Percentiles rank a stretch among this genome's conserved stretches.
Conservation (phyloP, 2,329 filamentous ascomycete species). For the Canariomyces notabilis region DNA sequence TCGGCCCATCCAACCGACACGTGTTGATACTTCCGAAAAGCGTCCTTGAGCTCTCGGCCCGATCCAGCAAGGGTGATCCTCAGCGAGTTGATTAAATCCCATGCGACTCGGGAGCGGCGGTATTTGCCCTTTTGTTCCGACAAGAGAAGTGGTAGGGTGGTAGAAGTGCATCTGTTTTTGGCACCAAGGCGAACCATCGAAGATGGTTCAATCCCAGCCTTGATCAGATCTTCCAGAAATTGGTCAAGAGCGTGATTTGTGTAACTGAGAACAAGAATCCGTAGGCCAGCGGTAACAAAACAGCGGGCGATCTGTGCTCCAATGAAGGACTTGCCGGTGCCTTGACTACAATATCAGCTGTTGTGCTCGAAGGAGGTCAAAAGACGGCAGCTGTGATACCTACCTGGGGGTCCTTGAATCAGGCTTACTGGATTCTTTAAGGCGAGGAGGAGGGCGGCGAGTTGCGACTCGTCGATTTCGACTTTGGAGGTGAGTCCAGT, state of each 20-base stretch:
- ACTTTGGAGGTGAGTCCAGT: conserved; percentile 1
- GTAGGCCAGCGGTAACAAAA: conserved; percentile 47
- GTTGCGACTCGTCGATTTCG: conserved; percentile 43
- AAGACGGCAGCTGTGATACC: conserved; percentile 2
- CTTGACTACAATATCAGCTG: conserved; percentile 32
- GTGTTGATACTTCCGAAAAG: conserved; percentile 14
- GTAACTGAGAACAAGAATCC: conserved; percentile 60
- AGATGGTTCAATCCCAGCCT: conserved; percentile 47
- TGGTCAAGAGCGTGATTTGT: conserved; percentile 66
- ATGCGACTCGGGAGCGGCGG: conserved; percentile 31
- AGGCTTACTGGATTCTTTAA: conserved; percentile 51
- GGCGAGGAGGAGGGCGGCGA: conserved; percentile 49
- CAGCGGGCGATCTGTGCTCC: conserved; percentile 58
- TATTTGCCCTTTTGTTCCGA: conserved; percentile 34
- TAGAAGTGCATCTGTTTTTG: conserved; percentile 50
- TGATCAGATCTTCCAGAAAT: conserved; percentile 58
- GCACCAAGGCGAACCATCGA: conserved; percentile 59
- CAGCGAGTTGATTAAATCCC: conserved; percentile 38
- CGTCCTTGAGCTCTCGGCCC: conserved; percentile 15
- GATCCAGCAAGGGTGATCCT: conserved; percentile 34
- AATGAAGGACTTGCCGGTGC: conserved; percentile 72
- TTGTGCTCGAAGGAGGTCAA: not conserved
- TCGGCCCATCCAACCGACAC: conserved; percentile 21
- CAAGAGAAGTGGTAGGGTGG: conserved; percentile 46
- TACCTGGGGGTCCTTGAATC: conserved; percentile 70